Evolutionary conservation across 441 rosid genomes (phyloP).

Genomic region (Geranium incanum): DNA sequence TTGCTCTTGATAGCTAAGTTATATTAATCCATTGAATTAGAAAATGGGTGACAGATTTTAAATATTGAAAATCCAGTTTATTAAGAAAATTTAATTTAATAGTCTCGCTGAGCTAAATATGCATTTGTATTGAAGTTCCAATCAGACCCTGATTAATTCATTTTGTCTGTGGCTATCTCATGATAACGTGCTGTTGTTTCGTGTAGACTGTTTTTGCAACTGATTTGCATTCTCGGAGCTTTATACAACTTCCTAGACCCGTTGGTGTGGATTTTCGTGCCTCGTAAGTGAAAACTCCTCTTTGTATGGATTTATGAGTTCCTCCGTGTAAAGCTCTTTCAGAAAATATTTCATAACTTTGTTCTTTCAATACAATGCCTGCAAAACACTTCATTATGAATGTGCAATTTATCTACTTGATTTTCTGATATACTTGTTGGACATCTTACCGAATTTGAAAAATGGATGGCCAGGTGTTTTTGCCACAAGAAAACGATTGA

Average conservation of each 20-base stretch:
- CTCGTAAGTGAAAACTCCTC: constrained; percentile 49
- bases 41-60: neutral
- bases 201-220: constrained; percentile 88
- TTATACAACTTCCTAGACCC: constrained; percentile 86
- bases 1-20: neutral
- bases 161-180: neutral
- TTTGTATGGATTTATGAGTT: neutral
- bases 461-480: constrained; percentile 65
- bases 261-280: constrained; percentile 93
- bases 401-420: neutral
- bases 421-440: neutral
- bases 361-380: neutral
- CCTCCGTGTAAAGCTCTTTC: neutral
- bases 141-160: neutral
- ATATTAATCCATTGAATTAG: neutral
- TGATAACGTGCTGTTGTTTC: constrained; percentile 16
- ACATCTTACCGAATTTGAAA: constrained; percentile 5
- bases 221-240: constrained; percentile 76
- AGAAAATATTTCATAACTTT: neutral
- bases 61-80: neutral
- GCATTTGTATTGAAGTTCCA: neutral
- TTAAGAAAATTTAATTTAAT: neutral
- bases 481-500: constrained; percentile 95
- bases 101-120: neutral
- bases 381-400: neutral